Evolutionary conservation across 495 filamentous ascomycete genomes (phyloP), one percentile per base, ranked within the genome.

Genomic region (Aspergillus cristatus): DNA sequence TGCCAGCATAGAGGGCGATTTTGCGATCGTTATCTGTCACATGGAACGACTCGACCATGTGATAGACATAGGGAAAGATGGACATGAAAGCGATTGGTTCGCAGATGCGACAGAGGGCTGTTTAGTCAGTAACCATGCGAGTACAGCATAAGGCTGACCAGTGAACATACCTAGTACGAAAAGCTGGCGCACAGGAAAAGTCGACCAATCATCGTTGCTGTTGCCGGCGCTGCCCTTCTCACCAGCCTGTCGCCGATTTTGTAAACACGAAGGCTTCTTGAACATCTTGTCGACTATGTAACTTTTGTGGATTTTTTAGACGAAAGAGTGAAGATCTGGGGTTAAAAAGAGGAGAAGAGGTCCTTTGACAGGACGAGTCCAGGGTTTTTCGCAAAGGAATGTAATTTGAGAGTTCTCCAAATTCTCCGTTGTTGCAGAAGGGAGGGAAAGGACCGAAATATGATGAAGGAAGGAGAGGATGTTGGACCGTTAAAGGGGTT

Each of bases 51-150:
- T 84, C 71, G 33, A 97, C 84, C 91, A 99, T 99, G 67, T 81
- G 91, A 65, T 95, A 99, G 53, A 90, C 88, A 55, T 99, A 99
- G 3, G 91, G 93, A 54, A 99, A 97, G 48, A 99, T 95, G 35
- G 88, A 95, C 84, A 94, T 97, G 72, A 99, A 97, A 7, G 91
- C 93, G 58, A 99, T 95, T 32, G 91, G 91, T 60, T 99, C 91
- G 70, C 86, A 95, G 60, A 99, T 93, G 48, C 91, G 80, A 55
- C 86, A 93, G 45, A 94, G 61, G 3, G 35, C 40, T 46, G 61
- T 75, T 4, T 50, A 75, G 65, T 53, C 30, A 40, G 28, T 16
- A 14, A 15, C 11, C 18, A 24, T 18, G 11, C 36, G 15, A 16
- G 13, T 14, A 38, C 36, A 31, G 3, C 35, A 14, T 14, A 2